Evolutionary conservation across 352 stramenopile species (phyloP), one percentile per base, ranked within the genome.

Genomic region (Phytophthora agathidicida): DNA sequence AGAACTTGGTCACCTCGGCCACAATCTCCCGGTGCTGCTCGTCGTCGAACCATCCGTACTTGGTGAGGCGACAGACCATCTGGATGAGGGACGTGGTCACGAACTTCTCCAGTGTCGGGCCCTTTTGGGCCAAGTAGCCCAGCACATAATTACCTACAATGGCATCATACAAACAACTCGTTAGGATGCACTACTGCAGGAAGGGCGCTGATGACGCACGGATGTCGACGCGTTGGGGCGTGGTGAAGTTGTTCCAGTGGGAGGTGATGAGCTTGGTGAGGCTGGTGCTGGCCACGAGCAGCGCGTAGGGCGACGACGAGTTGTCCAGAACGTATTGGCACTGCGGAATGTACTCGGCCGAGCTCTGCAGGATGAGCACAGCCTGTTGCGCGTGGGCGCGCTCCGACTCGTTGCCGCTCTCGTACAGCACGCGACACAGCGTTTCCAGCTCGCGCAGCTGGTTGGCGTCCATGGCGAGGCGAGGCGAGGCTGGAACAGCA

Each of bases 11-110:
- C 22, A 98, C 94, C 65, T 99, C 96, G 42, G 98, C 88, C n/a
- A 98, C 92, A 47, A 99, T 89, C 65, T 99, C 96, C 27, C 96
- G 86, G 75, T 94, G 86, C 50, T 99, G 94, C 27, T 97, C 90
- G 73, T 99, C 96, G 60, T 99, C 96, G 64, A 99, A 99, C 97
- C 97, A 99, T n/a, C 96, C 97, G 44, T 99, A 93, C 81, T 99
- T 99, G 56, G 96, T 99, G 44, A 99, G 93, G 13, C 97, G 93
- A 72, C 96, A 99, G 9, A 99, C 88, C 63, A 99, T 90, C 70
- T 99, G 96, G 55, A 99, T 98, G 19, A 99, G 80, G 56, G 86
- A 93, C 14, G 89, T 95, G 5, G 89, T 95, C 45, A 99, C 96
- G 69, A 98, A 99, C 58, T 94, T 94, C 70, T 98, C 89, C 27